Evolutionary conservation across 768 basidiomycete species (phyloP).

Genomic region (Lyophyllum atratum): DNA sequence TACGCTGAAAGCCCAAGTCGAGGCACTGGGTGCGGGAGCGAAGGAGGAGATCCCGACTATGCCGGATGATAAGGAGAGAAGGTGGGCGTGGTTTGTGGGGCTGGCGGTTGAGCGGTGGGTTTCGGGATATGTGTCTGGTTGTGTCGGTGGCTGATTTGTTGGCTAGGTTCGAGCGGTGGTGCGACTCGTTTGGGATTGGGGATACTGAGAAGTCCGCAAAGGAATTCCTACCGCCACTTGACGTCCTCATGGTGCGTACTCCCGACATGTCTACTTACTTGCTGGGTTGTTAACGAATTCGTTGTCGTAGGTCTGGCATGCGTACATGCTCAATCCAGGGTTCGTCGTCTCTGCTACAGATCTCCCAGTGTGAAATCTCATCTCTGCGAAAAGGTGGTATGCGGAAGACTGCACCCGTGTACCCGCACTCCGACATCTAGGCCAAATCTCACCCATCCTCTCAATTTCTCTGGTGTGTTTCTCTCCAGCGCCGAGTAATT

Average conservation of each 20-base stretch:
- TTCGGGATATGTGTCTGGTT: not conserved
- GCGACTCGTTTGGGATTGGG: slow-evolving; percentile 3
- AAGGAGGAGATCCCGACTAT: not conserved
- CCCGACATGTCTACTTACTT: not conserved
- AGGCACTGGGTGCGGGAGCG: not conserved
- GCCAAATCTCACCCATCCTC: slow-evolving; percentile 2
- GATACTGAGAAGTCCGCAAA: not conserved
- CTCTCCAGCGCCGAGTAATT: not conserved
- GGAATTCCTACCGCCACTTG: slow-evolving; percentile 16
- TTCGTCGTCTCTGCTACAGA: not conserved
- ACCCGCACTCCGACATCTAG: slow-evolving; percentile 5
- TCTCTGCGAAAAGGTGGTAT: slow-evolving; percentile 12
- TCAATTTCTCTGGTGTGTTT: slow-evolving; percentile 8
- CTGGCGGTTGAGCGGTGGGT: slow-evolving; percentile 14
- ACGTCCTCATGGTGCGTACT: slow-evolving; percentile 17
- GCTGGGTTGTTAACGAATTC: not conserved
- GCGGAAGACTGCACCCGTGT: slow-evolving; percentile 16
- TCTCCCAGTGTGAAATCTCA: not conserved
- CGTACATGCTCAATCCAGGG: slow-evolving; percentile 21
- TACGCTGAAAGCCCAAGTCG: slow-evolving; percentile 3
- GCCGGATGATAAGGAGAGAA: slow-evolving; percentile 11
- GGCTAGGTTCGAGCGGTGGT: slow-evolving; percentile 16
- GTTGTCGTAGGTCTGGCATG: slow-evolving; percentile 17
- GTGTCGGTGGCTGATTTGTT: not conserved
- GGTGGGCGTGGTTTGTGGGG: slow-evolving; percentile 18